Percentiles rank a stretch among this genome's conserved stretches.
Evolutionary conservation across 352 stramenopile species (phyloP).

Genomic region (Thalassiosira mediterranea): DNA sequence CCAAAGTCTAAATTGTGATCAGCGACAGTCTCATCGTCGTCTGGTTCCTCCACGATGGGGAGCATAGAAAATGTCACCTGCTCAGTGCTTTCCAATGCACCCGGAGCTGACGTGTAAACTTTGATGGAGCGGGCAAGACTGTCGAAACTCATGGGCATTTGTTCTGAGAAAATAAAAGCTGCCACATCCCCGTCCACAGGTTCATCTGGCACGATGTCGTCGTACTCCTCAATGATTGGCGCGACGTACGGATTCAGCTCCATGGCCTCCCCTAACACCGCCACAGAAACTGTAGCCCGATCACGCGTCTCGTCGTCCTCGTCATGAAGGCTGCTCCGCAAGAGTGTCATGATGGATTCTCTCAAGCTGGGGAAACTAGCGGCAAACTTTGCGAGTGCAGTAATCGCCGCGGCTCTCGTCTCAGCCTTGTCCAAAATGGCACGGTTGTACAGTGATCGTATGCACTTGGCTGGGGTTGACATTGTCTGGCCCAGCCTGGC

Average conservation of each 20-base stretch:
- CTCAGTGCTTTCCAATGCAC: conserved; percentile 61
- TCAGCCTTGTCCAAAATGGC: conserved; percentile 98
- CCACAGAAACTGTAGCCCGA: conserved; percentile 71
- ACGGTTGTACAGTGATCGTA: conserved; percentile 99
- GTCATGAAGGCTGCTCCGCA: conserved; percentile 95
- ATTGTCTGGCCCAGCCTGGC: conserved; percentile 94
- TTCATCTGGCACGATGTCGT: conserved; percentile 66
- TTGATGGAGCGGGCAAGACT: conserved; percentile 77
- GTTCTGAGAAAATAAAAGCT: conserved; percentile 74
- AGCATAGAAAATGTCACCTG: conserved; percentile 67
- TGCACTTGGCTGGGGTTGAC: conserved; percentile 94
- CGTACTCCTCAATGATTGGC: conserved; percentile 49
- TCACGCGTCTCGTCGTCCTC: conserved; percentile 96
- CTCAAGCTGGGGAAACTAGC: conserved; percentile 91
- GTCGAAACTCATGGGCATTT: conserved; percentile 80
- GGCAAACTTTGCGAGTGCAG: conserved; percentile 95
- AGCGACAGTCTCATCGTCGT: conserved; percentile 22
- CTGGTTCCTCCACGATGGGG: conserved; percentile 76
- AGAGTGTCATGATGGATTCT: conserved; percentile 91
- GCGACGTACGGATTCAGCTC: conserved; percentile 67
- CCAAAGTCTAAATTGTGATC: conserved; percentile 25
- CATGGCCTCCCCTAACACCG: conserved; percentile 75
- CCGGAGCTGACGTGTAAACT: conserved; percentile 66
- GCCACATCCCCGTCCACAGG: conserved; percentile 67
- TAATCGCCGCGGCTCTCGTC: conserved; percentile 95